These are phyloP conservation scores for Exutisphaerella laricina DNA, from an alignment of 2,329 filamentous ascomycete species.

Conservation along the genomic window DNA sequence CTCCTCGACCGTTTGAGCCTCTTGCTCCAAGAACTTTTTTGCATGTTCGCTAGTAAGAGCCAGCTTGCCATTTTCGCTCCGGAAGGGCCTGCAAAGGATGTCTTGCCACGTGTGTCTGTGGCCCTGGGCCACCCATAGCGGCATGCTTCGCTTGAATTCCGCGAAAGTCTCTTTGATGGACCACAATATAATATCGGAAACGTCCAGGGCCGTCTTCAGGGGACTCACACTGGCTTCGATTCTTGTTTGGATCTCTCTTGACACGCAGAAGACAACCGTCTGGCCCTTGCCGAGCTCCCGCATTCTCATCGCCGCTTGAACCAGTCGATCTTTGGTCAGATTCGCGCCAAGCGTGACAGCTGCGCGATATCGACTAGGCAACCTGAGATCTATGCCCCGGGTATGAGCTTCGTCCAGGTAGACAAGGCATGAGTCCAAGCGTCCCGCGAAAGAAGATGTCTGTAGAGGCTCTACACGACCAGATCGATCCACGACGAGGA, in stretches of 20 bases:
- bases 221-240: constrained; percentile 36
- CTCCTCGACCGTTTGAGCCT: constrained; percentile 48
- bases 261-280: constrained; percentile 56
- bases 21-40: constrained; percentile 49
- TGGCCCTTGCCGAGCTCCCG: constrained; percentile 62
- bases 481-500: constrained; percentile 49
- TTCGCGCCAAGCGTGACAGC: constrained; percentile 61
- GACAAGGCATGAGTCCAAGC: constrained; percentile 56
- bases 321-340: constrained; percentile 62
- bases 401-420: constrained; percentile 69
- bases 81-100: background rate
- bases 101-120: constrained; percentile 30
- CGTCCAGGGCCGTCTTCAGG: constrained; percentile 35
- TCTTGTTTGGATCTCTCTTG: constrained; percentile 53
- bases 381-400: constrained; percentile 60
- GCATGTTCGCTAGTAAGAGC: constrained; percentile 30
- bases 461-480: constrained; percentile 48
- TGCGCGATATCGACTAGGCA: constrained; percentile 56
- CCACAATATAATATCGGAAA: constrained; percentile 56
- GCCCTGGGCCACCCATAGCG: constrained; percentile 59
- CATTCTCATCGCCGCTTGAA: constrained; percentile 69
- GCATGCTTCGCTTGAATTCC: constrained; percentile 47
- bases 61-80: constrained; percentile 11
- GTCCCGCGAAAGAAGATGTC: constrained; percentile 53
- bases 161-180: constrained; percentile 52